These are phyloP conservation scores for Aphanomyces astaci DNA, from an alignment of 352 stramenopile genomes.

Conservation along the genomic window DNA sequence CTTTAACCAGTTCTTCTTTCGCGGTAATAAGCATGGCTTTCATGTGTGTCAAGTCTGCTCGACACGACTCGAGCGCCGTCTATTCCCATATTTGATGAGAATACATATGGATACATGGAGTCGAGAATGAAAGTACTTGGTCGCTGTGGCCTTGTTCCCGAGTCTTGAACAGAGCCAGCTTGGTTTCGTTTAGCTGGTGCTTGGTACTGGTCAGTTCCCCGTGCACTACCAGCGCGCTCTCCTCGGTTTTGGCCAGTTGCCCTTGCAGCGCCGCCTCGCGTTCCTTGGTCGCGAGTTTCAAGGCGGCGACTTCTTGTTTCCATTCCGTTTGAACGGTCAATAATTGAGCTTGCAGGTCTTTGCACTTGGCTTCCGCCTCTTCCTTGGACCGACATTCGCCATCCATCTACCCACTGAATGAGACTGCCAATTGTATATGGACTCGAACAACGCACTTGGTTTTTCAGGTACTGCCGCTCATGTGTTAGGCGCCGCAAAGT, in stretches of 20 bases:
- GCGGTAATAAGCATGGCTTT: constrained; percentile 35
- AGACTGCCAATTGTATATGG: no score
- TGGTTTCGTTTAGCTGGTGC: constrained; percentile 15
- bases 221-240: background rate
- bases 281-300: constrained; percentile 6
- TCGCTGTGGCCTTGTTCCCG: constrained; percentile 53
- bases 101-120: no score
- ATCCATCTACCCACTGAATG: constrained; percentile 21
- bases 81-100: no score
- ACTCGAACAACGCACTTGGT: constrained; percentile 59
- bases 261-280: background rate
- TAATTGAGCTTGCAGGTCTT: constrained; percentile 23
- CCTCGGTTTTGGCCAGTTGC: background rate
- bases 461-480: constrained; percentile 75
- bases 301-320: constrained; percentile 6
- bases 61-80: constrained; percentile 48
- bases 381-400: constrained; percentile 21
- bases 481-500: constrained; percentile 63
- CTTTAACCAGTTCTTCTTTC: constrained; percentile 45
- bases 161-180: constrained; percentile 24
- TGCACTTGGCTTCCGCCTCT: constrained; percentile 51
- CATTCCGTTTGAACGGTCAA: background rate
- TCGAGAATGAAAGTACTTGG: constrained; percentile 24
- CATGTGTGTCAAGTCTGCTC: constrained; percentile 43
- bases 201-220: constrained; percentile 9